phyloP scores from a whole-genome alignment of 352 stramenopile species.

The Phytophthora quininea region DNA sequence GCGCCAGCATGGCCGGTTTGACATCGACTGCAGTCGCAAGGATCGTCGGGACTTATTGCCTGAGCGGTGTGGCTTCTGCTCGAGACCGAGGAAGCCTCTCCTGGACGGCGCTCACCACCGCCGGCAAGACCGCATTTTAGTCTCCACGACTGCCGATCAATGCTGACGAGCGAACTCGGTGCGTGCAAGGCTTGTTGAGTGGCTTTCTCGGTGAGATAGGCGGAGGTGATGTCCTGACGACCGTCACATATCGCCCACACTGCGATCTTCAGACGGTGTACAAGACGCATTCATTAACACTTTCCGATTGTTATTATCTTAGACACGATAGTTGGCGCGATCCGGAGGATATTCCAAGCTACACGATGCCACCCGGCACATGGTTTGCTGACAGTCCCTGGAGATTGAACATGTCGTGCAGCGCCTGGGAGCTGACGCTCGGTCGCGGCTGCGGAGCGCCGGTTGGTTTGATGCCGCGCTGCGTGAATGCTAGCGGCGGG shows the following conservation, averaged over 20 bases:
- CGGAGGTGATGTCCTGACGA: neutral
- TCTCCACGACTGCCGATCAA: neutral
- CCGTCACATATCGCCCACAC: neutral
- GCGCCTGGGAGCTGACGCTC: constrained; percentile 25
- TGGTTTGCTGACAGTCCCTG: constrained; percentile 8
- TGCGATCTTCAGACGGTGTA: neutral
- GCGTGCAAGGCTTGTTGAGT: neutral
- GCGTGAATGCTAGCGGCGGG: constrained; percentile 13
- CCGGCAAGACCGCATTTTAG: too few relatives aligned
- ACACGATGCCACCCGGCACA: neutral
- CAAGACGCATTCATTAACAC: too few relatives aligned
- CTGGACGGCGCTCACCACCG: too few relatives aligned
- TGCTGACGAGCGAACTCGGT: neutral
- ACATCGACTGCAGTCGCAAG: neutral
- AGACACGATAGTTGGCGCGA: too few relatives aligned
- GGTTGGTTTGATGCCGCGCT: constrained; percentile 1
- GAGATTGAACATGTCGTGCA: constrained; percentile 35
- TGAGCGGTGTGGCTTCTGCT: too few relatives aligned
- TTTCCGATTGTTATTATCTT: too few relatives aligned
- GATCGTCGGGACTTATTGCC: too few relatives aligned
- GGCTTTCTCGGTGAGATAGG: neutral
- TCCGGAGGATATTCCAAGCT: neutral
- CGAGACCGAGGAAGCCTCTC: too few relatives aligned
- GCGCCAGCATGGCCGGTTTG: neutral
- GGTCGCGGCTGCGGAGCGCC: constrained; percentile 7